These are phyloP conservation scores for Salpingoeca rosetta DNA, from an alignment of 78 protist species.

Conservation along the genomic window DNA sequence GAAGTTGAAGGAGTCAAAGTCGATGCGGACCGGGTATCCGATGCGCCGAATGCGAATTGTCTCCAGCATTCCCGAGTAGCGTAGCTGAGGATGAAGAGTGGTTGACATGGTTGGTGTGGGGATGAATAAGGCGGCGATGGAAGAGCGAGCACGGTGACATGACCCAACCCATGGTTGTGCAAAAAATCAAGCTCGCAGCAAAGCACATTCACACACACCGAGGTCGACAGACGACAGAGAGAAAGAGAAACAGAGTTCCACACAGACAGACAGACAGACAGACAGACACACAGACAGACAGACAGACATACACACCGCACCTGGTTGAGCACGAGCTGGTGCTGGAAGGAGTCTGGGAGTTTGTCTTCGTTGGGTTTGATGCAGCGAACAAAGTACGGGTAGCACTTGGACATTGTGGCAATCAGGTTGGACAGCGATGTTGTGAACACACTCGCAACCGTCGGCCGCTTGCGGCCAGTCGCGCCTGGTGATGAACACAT, in stretches of 20 bases:
- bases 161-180: too few species aligned
- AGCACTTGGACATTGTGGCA: neutral
- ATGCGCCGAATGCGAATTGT: constrained; percentile 52
- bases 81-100: constrained; percentile 60
- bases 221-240: too few species aligned
- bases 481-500: too few species aligned
- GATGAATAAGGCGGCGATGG: too few species aligned
- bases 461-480: neutral
- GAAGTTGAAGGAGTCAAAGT: neutral
- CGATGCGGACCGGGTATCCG: constrained; percentile 47
- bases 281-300: too few species aligned
- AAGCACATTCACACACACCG: too few species aligned
- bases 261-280: too few species aligned
- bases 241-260: too few species aligned
- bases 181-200: too few species aligned
- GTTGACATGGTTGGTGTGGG: too few species aligned
- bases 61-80: constrained; percentile 63
- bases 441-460: neutral
- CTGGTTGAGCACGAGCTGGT: neutral
- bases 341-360: neutral
- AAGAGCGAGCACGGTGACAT: too few species aligned
- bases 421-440: neutral
- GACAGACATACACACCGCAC: neutral
- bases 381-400: constrained; percentile 12
- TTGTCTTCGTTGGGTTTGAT: constrained; percentile 7